phyloP scores from a whole-genome alignment of 352 stramenopile species.

The Phytophthora capsici region DNA sequence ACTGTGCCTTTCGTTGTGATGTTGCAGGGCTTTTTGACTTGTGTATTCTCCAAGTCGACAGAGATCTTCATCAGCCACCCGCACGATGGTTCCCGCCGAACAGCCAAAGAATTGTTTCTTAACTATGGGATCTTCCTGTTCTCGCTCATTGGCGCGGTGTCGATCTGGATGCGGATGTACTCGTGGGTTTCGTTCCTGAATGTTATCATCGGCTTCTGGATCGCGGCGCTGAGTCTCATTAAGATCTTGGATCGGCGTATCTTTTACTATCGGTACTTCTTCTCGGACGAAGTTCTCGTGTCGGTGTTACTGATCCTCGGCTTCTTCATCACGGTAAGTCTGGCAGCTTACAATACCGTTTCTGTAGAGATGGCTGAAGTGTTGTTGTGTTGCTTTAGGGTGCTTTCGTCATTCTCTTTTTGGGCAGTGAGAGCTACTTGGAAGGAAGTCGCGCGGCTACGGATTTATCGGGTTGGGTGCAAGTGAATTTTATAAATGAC shows the following conservation, averaged over 20 bases:
- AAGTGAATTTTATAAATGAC: constrained; percentile 90
- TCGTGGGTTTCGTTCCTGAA: constrained; percentile 84
- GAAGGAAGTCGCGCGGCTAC: constrained; percentile 82
- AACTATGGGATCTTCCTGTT: constrained; percentile 91
- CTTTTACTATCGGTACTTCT: constrained; percentile 91
- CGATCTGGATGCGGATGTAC: constrained; percentile 89
- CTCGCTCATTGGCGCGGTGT: constrained; percentile 81
- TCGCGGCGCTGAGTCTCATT: constrained; percentile 68
- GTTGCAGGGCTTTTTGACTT: constrained; percentile 75
- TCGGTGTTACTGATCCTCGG: constrained; percentile 79
- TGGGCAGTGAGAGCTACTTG: constrained; percentile 87
- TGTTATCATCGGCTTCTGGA: constrained; percentile 70
- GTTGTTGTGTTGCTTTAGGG: constrained; percentile 44
- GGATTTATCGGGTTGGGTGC: constrained; percentile 80
- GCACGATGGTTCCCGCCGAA: constrained; percentile 63
- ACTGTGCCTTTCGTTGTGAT: constrained; percentile 16
- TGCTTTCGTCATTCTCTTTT: constrained; percentile 81
- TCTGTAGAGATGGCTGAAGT: not conserved
- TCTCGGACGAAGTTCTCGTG: constrained; percentile 89
- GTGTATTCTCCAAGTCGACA: constrained; percentile 76
- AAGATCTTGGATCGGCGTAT: constrained; percentile 86
- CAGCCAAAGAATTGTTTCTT: constrained; percentile 85
- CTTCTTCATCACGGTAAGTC: constrained; percentile 80
- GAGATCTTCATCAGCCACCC: constrained; percentile 82
- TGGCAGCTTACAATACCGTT: not conserved